Evolutionary conservation across 139 green algal genomes (phyloP), one percentile per base, ranked within the genome.

Genomic region (Micromonas pusilla): DNA sequence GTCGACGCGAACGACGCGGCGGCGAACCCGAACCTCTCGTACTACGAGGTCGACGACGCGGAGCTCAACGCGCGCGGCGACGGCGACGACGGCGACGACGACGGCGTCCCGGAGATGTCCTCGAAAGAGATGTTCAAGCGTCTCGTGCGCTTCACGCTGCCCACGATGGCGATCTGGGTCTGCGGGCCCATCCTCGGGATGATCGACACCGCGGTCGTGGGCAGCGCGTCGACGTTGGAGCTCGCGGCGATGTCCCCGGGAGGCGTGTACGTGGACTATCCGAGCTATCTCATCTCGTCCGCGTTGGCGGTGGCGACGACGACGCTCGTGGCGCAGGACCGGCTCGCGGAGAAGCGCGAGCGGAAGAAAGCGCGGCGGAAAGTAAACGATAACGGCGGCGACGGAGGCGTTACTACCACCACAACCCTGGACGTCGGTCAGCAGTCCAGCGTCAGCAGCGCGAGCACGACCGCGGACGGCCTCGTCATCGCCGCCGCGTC

Each of bases 161-260:
- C 82, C 3, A 83, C 82, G 38, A 78, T 86, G 62, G 78, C 52
- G 16, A 77, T 83, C n/a, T 86, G 82, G 82, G 30, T 86, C 0
- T 63, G 68, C 37, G 73, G 70, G 26, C 83, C 83, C 64, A 64
- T 78, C 36, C 73, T 85, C 9, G 63, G 34, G 0, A 65, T 85
- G 32, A 25, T 88, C 26, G 77, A 83, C 66, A 86, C 73, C 32
- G 54, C 63, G 2, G 45, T 78, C 36, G 77, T 81, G 16, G 68
- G 72, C 23, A 70, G 39, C 33, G 39, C 72, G 72, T 52, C 25
- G n/a, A 68, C 72, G 72, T 21, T 75, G 28, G 68, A 75, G 68
- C 30, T 75, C 23, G 68, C 68, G 37, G 68, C 68, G 37, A 75
- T 75, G 19, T 25, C 68, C 19, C 68, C 68, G 68, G 68, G 37